Conservation (phyloP, 2,329 filamentous ascomycete species). For the Fusarium continuum region DNA sequence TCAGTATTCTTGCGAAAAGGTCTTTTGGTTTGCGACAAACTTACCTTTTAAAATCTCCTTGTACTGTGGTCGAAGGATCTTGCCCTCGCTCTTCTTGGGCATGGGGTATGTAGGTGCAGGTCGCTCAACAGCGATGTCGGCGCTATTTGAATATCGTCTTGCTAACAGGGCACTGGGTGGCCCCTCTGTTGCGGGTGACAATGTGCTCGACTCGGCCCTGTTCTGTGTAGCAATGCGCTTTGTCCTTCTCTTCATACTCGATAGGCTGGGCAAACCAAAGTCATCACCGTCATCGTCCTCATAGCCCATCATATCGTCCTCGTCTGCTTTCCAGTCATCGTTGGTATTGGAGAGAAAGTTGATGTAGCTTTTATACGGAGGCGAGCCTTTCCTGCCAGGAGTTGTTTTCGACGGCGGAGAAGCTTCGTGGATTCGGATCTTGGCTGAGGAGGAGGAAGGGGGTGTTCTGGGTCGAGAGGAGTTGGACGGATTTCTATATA, state of each 20-base stretch:
- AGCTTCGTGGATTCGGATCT: conserved; percentile 60
- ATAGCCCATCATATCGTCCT: conserved; percentile 80
- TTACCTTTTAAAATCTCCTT: conserved; percentile 88
- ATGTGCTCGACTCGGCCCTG: conserved; percentile 43
- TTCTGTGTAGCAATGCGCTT: conserved; percentile 60
- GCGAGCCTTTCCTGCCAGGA: conserved; percentile 66
- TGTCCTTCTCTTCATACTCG: conserved; percentile 84
- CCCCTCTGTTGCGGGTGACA: conserved; percentile 51
- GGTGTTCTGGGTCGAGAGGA: conserved; percentile 79
- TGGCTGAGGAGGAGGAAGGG: conserved; percentile 66
- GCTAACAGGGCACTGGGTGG: conserved; percentile 51
- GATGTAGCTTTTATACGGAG: conserved; percentile 75
- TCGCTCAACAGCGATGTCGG: conserved; percentile 92
- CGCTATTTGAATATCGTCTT: conserved; percentile 82
- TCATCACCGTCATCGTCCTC: conserved; percentile 93
- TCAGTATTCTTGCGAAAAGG: conserved; percentile 20
- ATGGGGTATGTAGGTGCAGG: conserved; percentile 85
- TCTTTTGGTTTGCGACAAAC: conserved; percentile 1
- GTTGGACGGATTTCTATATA: conserved; percentile 65
- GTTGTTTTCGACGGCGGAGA: conserved; percentile 64
- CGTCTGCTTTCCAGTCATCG: conserved; percentile 81
- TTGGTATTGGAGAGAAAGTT: conserved; percentile 84
- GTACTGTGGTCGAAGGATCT: conserved; percentile 96
- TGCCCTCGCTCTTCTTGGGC: conserved; percentile 89
- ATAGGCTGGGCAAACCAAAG: conserved; percentile 91